These are phyloP conservation scores for Chrysosporium keratinophilum DNA, from an alignment of 2,329 filamentous ascomycete species.

Conservation along the genomic window DNA sequence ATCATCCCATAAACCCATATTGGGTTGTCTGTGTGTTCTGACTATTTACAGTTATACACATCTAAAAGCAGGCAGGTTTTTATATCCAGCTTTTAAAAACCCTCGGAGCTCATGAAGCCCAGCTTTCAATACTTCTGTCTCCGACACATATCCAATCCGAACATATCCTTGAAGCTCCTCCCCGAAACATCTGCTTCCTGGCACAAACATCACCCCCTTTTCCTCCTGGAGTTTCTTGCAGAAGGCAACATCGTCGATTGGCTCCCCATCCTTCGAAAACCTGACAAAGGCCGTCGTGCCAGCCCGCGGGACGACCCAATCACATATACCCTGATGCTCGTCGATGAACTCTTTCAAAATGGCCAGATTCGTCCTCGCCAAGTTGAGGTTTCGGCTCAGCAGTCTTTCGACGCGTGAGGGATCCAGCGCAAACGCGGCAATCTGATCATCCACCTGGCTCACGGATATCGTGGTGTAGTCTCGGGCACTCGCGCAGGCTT, in stretches of 20 bases:
- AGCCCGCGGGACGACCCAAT: conserved; percentile 63
- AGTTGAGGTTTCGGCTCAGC: conserved; percentile 51
- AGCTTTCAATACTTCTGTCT: conserved; percentile 56
- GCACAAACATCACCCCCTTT: conserved; percentile 63
- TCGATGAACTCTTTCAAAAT: conserved; percentile 59
- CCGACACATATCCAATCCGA: conserved; percentile 64
- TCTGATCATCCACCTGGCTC: conserved; percentile 65
- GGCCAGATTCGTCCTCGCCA: conserved; percentile 58
- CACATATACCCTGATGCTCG: conserved; percentile 51
- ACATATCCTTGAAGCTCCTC: conserved; percentile 64
- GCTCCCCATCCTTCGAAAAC: conserved; percentile 51
- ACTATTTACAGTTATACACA: no score
- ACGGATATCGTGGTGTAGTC: conserved; percentile 84
- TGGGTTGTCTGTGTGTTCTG: neutral
- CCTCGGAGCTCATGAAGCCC: conserved; percentile 48
- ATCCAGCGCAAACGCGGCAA: conserved; percentile 65
- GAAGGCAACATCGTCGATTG: conserved; percentile 56
- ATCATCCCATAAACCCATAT: neutral
- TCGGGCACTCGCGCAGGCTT: conserved; percentile 52
- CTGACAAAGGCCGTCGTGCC: conserved; percentile 71
- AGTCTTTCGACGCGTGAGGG: conserved; percentile 53
- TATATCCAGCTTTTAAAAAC: conserved; percentile 42
- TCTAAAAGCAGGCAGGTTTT: neutral
- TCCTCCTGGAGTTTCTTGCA: conserved; percentile 57
- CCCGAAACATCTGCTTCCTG: conserved; percentile 66